A percentile compares a stretch with the other conserved stretches of the same genome.
phyloP scores from a whole-genome alignment of 805 yeast species.

The Wickerhamomyces silvicola region DNA sequence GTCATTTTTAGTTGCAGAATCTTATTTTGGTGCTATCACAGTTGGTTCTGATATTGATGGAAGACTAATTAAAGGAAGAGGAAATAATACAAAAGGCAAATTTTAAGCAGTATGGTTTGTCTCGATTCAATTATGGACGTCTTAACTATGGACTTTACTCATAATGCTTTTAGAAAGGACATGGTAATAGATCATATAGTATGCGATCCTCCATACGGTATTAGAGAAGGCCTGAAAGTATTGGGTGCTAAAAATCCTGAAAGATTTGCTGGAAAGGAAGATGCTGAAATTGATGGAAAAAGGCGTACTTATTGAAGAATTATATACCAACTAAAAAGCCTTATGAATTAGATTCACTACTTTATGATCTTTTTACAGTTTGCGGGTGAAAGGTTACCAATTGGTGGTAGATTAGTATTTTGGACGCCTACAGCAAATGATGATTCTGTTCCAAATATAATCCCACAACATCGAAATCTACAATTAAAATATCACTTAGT shows the following conservation, averaged over 20 bases:
- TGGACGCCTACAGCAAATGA: constrained; percentile 99
- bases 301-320: constrained; percentile 71
- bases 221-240: constrained; percentile 89
- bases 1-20: constrained; percentile 83
- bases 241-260: constrained; percentile 76
- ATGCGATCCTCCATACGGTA: constrained; percentile 98
- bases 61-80: constrained; percentile 67
- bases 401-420: constrained; percentile 77
- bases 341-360: constrained; percentile 66
- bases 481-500: constrained; percentile 69
- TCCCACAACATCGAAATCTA: constrained; percentile 74
- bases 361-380: constrained; percentile 74
- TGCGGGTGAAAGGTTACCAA: constrained; percentile 63
- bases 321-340: constrained; percentile 93
- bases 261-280: constrained; percentile 66
- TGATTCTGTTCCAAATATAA: constrained; percentile 57
- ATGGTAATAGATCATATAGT: constrained; percentile 71
- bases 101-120: constrained; percentile 66
- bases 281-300: constrained; percentile 71
- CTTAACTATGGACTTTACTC: constrained; percentile 90
- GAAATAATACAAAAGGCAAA: constrained; percentile 51
- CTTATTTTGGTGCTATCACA: constrained; percentile 72
- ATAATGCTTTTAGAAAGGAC: constrained; percentile 65
- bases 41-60: constrained; percentile 91
- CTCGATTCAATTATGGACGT: constrained; percentile 61